Base-by-base conservation (phyloP, 176 grass and related monocot genomes). In the Bothriochloa decipiens region DNA sequence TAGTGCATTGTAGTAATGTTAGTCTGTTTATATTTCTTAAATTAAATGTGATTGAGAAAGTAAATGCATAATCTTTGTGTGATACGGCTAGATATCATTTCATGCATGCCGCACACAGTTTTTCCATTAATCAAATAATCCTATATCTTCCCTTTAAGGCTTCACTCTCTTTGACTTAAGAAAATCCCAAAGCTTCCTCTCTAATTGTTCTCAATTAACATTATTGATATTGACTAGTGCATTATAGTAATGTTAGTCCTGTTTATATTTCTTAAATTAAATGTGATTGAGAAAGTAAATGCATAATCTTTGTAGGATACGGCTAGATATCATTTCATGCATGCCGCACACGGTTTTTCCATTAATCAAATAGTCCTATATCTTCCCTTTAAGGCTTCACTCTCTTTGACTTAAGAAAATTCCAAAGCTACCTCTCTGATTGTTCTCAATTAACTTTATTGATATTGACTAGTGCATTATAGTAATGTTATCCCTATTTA, bases 241-340 rank as follows among this genome's bases (percentile, higher is more conserved):
- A 12, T 35, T 4, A 6, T 25, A 55, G 18, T 25, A 37, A 57
- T 70, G 12, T 40, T 57, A 17, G 11, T 7, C 20, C 29, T 9
- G 4, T 10, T 17, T 69, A 8, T 23, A 70, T 81, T 63, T 63
- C 14, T 29, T 55, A 32, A 32, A 32, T 32, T 3, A 26, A 36
- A 55, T 81, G 6, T 14, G 36, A 68, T 69, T 81, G 18, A 55
- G 65, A 15, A 23, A 69, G 8, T 81, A 68, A 81, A 81, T 81
- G 65, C 20, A 25, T 69, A 70, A 40, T 22, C 43, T 10, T 26
- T 57, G 16, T 27, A 28, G 0, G 13, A 81, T 70, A 70, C 0
- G 46, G 32, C 32, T 70, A 70, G 65, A 81, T 81, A 81, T 15
- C 22, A 6, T 40, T 61, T 29, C 52, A 40, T 40, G 32, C 53